phyloP scores from a whole-genome alignment of 805 yeast genomes.

The Kuraishia cidri region DNA sequence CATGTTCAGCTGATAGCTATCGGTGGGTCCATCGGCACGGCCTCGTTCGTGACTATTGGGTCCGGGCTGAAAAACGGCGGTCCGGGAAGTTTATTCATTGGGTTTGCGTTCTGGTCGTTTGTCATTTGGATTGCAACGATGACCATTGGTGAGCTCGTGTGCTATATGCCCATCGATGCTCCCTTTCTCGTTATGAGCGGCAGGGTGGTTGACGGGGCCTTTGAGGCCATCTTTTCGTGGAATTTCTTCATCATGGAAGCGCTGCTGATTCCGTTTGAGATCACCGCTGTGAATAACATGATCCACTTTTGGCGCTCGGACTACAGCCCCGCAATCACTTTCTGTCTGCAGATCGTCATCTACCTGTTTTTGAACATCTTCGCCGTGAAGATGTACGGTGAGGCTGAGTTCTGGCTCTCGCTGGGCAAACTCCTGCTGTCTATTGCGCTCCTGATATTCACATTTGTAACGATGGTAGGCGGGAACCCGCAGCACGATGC shows the following conservation, averaged over 20 bases:
- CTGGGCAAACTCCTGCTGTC: constrained; percentile 33
- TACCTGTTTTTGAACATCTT: constrained; percentile 32
- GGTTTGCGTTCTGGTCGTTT: constrained; percentile 29
- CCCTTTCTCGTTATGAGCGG: constrained; percentile 39
- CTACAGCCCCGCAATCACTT: constrained; percentile 36
- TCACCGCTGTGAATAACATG: constrained; percentile 34
- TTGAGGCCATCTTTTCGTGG: constrained; percentile 39
- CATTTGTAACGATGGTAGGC: constrained; percentile 40
- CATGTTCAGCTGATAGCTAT: constrained; percentile 42
- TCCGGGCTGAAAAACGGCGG: constrained; percentile 28
- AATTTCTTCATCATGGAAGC: constrained; percentile 39
- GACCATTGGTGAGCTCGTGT: constrained; percentile 38
- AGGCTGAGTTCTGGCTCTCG: constrained; percentile 36
- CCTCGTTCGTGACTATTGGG: constrained; percentile 33
- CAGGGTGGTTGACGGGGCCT: constrained; percentile 33
- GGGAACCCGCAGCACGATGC: constrained; percentile 35
- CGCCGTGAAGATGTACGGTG: constrained; percentile 43
- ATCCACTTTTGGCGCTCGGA: constrained; percentile 39
- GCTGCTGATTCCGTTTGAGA: constrained; percentile 39
- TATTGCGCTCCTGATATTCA: constrained; percentile 32
- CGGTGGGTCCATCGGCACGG: constrained; percentile 42
- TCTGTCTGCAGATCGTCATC: constrained; percentile 28
- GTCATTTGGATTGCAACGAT: constrained; percentile 31
- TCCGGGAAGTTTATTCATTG: constrained; percentile 29
- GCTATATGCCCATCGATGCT: constrained; percentile 35